phyloP scores from a whole-genome alignment of 495 filamentous ascomycete genomes.

The Thermothielavioides terrestris region DNA sequence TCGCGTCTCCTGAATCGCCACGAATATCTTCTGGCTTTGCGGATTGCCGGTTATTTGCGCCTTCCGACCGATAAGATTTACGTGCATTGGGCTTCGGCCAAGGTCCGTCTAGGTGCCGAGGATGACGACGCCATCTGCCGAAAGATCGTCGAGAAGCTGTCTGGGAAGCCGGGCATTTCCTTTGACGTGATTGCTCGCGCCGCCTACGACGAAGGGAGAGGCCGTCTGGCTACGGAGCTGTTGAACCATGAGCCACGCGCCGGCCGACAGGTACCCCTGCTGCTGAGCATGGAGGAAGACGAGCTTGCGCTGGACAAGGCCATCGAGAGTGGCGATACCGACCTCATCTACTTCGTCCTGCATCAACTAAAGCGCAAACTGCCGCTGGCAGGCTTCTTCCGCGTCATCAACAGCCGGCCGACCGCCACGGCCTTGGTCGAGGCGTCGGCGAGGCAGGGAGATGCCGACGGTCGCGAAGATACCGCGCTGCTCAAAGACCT shows the following conservation, averaged over 20 bases:
- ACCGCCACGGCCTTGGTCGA: conserved; percentile 86
- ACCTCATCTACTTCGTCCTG: conserved; percentile 83
- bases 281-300: conserved; percentile 92
- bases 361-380: conserved; percentile 84
- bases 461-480: conserved; percentile 46
- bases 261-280: conserved; percentile 89
- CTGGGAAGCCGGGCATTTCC: conserved; percentile 81
- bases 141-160: conserved; percentile 76
- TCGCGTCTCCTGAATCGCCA: conserved; percentile 77
- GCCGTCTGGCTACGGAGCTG: conserved; percentile 76
- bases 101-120: conserved; percentile 75
- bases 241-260: conserved; percentile 90
- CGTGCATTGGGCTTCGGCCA: conserved; percentile 92
- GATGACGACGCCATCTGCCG: conserved; percentile 84
- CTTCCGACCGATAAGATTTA: conserved; percentile 86
- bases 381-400: conserved; percentile 84
- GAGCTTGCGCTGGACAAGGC: conserved; percentile 94
- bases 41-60: conserved; percentile 79
- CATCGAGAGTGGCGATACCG: conserved; percentile 89
- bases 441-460: conserved; percentile 50
- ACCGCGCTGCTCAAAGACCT: conserved; percentile 83
- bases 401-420: conserved; percentile 78
- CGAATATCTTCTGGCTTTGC: conserved; percentile 85
- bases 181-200: conserved; percentile 89
- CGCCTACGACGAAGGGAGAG: conserved; percentile 91